Evolutionary conservation across 2,329 filamentous ascomycete species (phyloP).

Genomic region (Aspergillus brunneoviolaceus): DNA sequence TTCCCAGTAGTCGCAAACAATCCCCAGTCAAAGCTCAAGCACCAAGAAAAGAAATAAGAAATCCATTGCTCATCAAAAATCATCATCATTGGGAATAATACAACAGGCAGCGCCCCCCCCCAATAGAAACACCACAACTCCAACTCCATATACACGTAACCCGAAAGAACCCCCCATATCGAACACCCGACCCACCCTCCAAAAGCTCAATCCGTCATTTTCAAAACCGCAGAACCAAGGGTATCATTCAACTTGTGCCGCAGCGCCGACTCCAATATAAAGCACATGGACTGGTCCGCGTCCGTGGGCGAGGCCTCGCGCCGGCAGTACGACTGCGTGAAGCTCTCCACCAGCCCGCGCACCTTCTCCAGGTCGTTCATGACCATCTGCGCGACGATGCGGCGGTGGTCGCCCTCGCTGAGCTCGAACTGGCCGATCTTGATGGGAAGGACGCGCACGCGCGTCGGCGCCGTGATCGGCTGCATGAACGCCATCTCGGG

Average conservation of each 20-base stretch:
- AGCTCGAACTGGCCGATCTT: not conserved
- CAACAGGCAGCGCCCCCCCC: not conserved
- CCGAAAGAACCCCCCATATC: not conserved
- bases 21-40: too few species aligned
- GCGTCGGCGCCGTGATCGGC: not conserved
- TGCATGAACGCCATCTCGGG: not conserved
- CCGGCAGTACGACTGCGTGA: not conserved
- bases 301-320: not conserved
- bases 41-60: not conserved
- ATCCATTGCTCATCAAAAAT: not conserved
- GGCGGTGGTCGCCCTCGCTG: not conserved
- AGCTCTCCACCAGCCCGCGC: not conserved
- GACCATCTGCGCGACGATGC: not conserved
- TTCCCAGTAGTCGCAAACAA: not conserved
- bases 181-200: not conserved
- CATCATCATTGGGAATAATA: not conserved
- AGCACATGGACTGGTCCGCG: not conserved
- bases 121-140: not conserved
- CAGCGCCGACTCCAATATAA: not conserved
- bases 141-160: not conserved
- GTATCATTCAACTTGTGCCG: not conserved
- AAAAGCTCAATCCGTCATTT: not conserved
- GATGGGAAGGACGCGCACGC: not conserved
- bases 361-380: not conserved
- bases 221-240: not conserved